Percentiles rank a stretch among this genome's conserved stretches.
These are phyloP conservation scores for Emergomyces africanus DNA, from an alignment of 2,329 filamentous ascomycete species.

Conservation along the genomic window DNA sequence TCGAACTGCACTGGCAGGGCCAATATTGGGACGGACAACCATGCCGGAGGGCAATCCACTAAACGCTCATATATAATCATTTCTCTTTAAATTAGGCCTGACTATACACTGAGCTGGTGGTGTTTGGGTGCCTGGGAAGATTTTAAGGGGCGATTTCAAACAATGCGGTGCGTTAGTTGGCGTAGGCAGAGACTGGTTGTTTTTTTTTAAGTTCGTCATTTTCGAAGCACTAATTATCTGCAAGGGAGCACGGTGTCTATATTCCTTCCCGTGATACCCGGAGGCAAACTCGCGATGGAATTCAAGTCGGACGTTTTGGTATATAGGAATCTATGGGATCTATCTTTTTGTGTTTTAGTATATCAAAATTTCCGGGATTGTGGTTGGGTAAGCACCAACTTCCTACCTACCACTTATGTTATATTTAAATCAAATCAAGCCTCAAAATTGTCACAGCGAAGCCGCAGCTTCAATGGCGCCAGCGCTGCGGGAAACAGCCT, in stretches of 20 bases:
- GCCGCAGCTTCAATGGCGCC: slow-evolving; percentile 48
- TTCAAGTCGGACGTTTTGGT: background rate
- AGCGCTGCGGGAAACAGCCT: slow-evolving; percentile 48
- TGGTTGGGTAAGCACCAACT: background rate
- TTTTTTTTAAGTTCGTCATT: background rate
- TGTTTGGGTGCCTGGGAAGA: background rate
- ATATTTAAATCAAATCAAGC: background rate
- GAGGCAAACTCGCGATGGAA: background rate
- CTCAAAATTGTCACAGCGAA: slow-evolving; percentile 19
- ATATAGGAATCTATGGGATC: background rate
- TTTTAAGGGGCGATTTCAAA: background rate
- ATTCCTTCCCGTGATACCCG: background rate
- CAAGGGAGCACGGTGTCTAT: background rate
- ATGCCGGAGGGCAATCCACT: background rate
- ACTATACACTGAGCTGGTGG: background rate
- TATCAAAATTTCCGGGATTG: background rate
- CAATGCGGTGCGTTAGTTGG: background rate
- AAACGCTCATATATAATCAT: background rate
- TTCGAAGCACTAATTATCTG: background rate
- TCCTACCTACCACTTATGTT: background rate
- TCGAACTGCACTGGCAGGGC: background rate
- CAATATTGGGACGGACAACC: background rate
- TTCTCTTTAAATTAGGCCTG: background rate
- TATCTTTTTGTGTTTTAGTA: background rate
- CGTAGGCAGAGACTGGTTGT: background rate